Evolutionary conservation across 176 grass and related monocot genomes (phyloP), one percentile per base, ranked within the genome.

Genomic region (Chrysopogon serrulatus): DNA sequence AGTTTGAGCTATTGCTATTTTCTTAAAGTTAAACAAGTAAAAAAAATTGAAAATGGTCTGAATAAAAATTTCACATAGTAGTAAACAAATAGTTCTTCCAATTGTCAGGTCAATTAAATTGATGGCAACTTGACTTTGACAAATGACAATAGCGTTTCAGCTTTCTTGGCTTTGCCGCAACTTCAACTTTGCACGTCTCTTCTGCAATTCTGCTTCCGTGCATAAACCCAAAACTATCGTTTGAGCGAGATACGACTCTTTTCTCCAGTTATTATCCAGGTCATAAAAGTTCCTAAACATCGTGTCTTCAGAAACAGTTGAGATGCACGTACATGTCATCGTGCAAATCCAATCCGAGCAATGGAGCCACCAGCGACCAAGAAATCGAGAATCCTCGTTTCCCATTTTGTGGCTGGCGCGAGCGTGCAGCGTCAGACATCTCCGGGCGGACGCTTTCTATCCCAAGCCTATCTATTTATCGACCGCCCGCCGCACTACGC

Each of bases 381-480:
- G 45, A 37, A 66, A 66, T 53, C 32, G 8, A 9, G 45, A 0
- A 4, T 69, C 34, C 4, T 73, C 69, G 14, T 27, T 49, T 32
- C 64, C 67, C 75, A 35, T 44, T 36, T 23, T 34, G 67, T 65
- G 74, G 69, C 18, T 54, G 56, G 27, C 14, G 78, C 36, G 19
- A 54, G 75, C 14, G 26, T 54, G 74, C 54, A 65, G 35, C 85
- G 9, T 82, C 81, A 44, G 18, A 40, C 32, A 60, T 87, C 49
- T 47, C 80, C 57, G 70, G 82, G 53, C 77, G 35, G 41, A 47
- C 43, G 70, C 41, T 80, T 36, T 26, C 24, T 71, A 77, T 86
- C 88, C 83, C 18, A 53, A 82, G 40, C 78, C 43, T 71, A 82
- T 90, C 88, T 71, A 82, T 86, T 64, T 85, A 84, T 89, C 87